Evolutionary conservation across 1,284 basidiomycete genomes (phyloP), one percentile per base, ranked within the genome.

Genomic region (Fomitiporia mediterranea): DNA sequence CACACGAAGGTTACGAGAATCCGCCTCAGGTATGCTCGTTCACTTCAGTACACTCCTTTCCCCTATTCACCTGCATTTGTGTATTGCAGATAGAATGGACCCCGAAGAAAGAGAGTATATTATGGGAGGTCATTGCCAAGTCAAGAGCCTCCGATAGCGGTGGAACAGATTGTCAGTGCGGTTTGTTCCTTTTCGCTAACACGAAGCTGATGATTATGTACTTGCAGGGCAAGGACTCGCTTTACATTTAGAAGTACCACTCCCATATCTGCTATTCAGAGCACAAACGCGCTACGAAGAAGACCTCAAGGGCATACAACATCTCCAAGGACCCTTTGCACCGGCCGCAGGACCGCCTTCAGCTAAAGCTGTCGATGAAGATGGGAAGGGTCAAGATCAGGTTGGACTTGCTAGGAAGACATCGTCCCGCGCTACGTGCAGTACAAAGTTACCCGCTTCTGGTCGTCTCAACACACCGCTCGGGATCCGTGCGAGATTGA

Each of bases 61-160:
- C 46, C 39, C 42, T 48, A 53, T 17, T n/a, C 43, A 28, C 35
- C 40, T 55, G 53, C 59, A n/a, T 19, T 32, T 28, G 19, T 49
- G 60, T 68, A 66, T 62, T 63, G 53, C 64, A 87, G 89, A 83
- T 91, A 68, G 82, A 86, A 74, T 91, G 89, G 89, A 88, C 79
- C 44, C 62, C 79, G 3, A 86, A 91, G 59, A 91, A 91, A 68
- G 89, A 90, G 51, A 84, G 83, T 60, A 81, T 89, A 13, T 72
- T 91, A 4, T 91, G 89, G 89, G 87, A 89, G 67, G 84, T 87
- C 47, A 89, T 91, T 59, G 83, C 88, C 55, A 78, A 81, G 62
- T 87, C 86, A 34, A 77, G 87, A 55, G 77, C 82, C 5, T 81
- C 78, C 25, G 83, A 85, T 58, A 82, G 81, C 53, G 78, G 79